Evolutionary conservation across 148 eudicot genomes (phyloP), one percentile per base, ranked within the genome.

Genomic region (Simmondsia chinensis): DNA sequence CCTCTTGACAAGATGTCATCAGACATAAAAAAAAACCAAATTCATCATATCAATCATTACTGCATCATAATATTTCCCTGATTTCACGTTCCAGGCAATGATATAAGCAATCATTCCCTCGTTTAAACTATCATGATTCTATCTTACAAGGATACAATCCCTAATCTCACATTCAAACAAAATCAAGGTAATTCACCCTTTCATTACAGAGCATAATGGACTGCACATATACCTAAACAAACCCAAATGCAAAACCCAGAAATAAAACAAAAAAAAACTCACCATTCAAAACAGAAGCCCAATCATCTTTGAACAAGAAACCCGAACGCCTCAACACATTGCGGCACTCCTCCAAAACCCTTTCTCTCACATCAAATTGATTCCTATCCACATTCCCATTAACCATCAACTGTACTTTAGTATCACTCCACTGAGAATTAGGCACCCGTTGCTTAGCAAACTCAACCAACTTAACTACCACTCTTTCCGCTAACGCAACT

Each of bases 311-410:
- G 24, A 73, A 68, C 64, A 54, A 21, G 39, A 73, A 68, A 10
- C 59, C 70, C 9, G 78, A 73, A 1, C 50, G 61, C 51, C 61
- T 55, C 66, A 72, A 55, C 54, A 68, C 70, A 53, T 56, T 31
- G 2, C 70, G 51, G 39, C 70, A 68, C 35, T 34, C 39, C 26
- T 57, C 60, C 63, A 67, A 50, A 42, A 67, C 24, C 9, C 21
- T 22, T 7, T 54, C 56, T 21, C 24, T 31, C 9, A 5, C 34
- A 14, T 7, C 46, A 33, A 24, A 21, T n/a, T 12, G 39, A 46
- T 39, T 31, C 32, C 14, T 26, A 22, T 24, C 33, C 11, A 38
- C 14, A 14, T 25, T 64, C 1, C n/a, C 50, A 4, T 33, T 43
- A 21, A 61, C 58, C 63, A 68, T 23, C 25, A 73, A 25, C 46